phyloP scores from a whole-genome alignment of 2,329 filamentous ascomycete genomes.

The Parascedosporium putredinis region DNA sequence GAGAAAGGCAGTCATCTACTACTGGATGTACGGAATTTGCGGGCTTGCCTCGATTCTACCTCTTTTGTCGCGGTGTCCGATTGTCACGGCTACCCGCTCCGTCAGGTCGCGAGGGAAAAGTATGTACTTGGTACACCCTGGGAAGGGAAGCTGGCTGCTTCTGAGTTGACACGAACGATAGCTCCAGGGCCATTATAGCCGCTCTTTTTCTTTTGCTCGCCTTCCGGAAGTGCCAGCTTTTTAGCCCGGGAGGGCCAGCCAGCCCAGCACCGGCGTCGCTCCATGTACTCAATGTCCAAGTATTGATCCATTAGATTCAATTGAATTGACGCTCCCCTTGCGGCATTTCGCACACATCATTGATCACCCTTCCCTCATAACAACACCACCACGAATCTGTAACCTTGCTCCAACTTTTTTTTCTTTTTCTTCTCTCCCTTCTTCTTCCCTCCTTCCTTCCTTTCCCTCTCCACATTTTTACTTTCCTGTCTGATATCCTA shows the following conservation, averaged over 20 bases:
- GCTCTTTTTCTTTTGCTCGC: too few species aligned
- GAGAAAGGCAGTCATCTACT: too few species aligned
- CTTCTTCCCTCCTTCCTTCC: conserved; percentile 4
- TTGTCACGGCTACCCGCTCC: too few species aligned
- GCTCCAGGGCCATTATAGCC: too few species aligned
- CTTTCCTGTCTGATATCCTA: not conserved
- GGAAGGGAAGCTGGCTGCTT: too few species aligned
- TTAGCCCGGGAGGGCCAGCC: not conserved
- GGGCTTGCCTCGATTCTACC: too few species aligned
- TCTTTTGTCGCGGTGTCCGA: too few species aligned
- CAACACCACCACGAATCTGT: conserved; percentile 2
- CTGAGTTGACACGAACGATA: too few species aligned
- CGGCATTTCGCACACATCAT: conserved; percentile 8
- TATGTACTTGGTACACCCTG: too few species aligned
- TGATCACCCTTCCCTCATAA: conserved; percentile 8
- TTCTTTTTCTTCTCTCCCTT: conserved; percentile 2
- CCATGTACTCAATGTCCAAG: not conserved
- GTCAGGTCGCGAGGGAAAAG: too few species aligned
- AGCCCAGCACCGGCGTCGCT: not conserved
- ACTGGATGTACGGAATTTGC: too few species aligned
- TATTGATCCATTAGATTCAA: not conserved
- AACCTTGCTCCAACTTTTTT: not conserved
- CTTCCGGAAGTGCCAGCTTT: not conserved
- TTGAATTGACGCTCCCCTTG: too few species aligned
- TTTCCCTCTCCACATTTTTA: not conserved